These are phyloP conservation scores for Xylaria sp. DNA, from an alignment of 2,329 filamentous ascomycete genomes.

Conservation along the genomic window DNA sequence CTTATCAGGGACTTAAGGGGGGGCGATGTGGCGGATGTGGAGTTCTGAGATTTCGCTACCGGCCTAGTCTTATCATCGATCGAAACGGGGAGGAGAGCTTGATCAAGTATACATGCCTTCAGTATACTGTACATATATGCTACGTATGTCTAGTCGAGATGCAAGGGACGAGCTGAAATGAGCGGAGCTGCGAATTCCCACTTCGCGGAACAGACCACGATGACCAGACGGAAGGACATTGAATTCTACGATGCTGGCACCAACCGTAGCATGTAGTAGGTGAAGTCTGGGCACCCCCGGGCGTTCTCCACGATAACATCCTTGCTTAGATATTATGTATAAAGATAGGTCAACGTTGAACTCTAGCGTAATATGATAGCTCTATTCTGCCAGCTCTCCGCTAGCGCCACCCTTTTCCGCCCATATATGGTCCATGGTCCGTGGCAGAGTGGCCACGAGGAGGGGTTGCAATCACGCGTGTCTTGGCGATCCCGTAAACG, in stretches of 20 bases:
- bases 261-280: no score
- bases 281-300: no score
- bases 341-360: no score
- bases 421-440: no score
- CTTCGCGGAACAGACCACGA: not conserved
- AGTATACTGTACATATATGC: no score
- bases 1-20: slow-evolving; percentile 30
- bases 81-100: slow-evolving; percentile 1
- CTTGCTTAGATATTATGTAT: no score
- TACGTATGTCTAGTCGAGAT: not conserved
- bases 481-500: slow-evolving; percentile 19
- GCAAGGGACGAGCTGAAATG: slow-evolving; percentile 13
- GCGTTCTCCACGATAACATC: no score
- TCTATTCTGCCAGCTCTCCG: no score
- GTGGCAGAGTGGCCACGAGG: no score
- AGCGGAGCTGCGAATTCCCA: not conserved
- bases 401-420: no score
- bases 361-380: no score
- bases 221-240: not conserved
- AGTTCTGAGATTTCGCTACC: not conserved
- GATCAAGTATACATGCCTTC: not conserved
- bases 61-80: slow-evolving; percentile 25
- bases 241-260: not conserved
- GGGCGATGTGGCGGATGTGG: slow-evolving; percentile 4
- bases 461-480: no score